Evolutionary conservation across 108 stramenopile species (phyloP), one percentile per base, ranked within the genome.

Genomic region (Aurantiochytrium sp.): DNA sequence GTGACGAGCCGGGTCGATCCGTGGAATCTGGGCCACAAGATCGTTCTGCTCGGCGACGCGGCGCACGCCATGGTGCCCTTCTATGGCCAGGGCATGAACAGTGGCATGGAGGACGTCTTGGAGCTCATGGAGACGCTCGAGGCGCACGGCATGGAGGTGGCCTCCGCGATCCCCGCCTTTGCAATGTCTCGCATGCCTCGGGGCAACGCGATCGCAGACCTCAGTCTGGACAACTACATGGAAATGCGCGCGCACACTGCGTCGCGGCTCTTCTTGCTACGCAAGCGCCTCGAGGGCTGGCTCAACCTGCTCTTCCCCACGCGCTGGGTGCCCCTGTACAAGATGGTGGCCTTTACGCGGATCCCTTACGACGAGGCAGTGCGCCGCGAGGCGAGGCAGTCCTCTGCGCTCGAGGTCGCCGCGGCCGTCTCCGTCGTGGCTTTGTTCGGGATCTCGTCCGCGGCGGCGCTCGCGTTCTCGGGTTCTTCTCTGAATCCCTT

Each of bases 21-120:
- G 81, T 50, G 93, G 93, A 59, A 54, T 87, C 54, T 86, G 87
- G 87, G 55, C 3, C 54, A 55, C 55, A 93, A 92, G 22, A 87
- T 95, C 37, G 90, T 92, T 21, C 86, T 96, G 48, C 89, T 96
- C 8, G 97, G 97, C n/a, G 97, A 97, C 91, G 92, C 95, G 12
- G 92, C 90, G 27, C 97, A 97, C 89, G 94, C 96, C 0, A 94
- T 96, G 86, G 93, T 95, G 32, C 97, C 97, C 0, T 95, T 95
- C 69, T 94, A 95, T 87, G 97, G 96, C 3, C 95, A 97, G 88
- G 97, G 97, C 55, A 92, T 95, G 87, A 97, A 97, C 87, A 93
- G 94, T 0, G 96, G 94, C 10, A 88, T 96, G 36, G 92, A 94
- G 87, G 97, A 97, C 91, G 95, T 94, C 37, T 90, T 94, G n/a